Evolutionary conservation across 331 rosid genomes (phyloP), one percentile per base, ranked within the genome.

Genomic region (Rosa hybrid): DNA sequence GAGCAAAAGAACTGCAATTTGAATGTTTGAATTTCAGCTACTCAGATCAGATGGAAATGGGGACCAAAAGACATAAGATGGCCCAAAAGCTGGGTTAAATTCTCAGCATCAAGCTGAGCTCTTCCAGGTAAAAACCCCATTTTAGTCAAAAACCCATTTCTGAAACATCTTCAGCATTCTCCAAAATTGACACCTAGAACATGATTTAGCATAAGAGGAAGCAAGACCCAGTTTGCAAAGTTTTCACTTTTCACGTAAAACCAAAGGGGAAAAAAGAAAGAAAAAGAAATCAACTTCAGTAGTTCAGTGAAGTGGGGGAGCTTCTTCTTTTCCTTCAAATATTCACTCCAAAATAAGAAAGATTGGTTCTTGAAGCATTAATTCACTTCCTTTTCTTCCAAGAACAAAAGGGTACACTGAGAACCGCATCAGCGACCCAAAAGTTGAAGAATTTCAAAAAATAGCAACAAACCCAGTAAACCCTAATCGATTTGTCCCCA

Each of bases 401-500:
- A 69, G 54, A 63, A 48, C 45, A 73, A 60, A 67, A 54, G 27
- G 34, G 64, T 51, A 42, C 10, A 30, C 63, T 51, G 13, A 73
- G 68, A 82, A 21, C 78, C 42, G 77, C 10, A 34, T 8, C 68
- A 45, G 49, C 62, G 71, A 46, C 16, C 80, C 74, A 42, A 16
- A 65, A 44, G 21, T 25, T 17, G 6, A 81, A 46, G 51, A 54
- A 84, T 23, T 50, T 64, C 70, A 49, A 54, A 59, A 67, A 60
- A 7, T 39, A 46, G 44, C 62, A 77, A 77, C 68, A 64, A 23
- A 62, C 65, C 64, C 84, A 41, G 51, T 7, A 68, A 83, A 70
- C 87, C 86, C 89, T 77, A 83, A 82, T 67, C 78, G 54, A 72
- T 72, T 23, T 14, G 25, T 56, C 45, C 57, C 46, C 16, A 34